phyloP scores from a whole-genome alignment of 129 eudicot species.

The Chrysanthemum makinoi region DNA sequence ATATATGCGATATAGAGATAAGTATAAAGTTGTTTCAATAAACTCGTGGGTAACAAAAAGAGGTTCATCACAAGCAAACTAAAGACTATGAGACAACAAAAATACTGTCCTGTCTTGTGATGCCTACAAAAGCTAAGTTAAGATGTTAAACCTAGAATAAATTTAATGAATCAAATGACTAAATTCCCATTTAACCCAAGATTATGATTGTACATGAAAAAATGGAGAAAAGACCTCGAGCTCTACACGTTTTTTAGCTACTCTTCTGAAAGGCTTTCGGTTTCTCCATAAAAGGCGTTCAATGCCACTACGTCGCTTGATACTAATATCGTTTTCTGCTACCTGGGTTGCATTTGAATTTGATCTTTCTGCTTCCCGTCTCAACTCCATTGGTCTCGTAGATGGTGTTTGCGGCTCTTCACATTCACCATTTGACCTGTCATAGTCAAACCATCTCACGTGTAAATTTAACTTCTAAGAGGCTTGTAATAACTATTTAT shows the following conservation, averaged over 20 bases:
- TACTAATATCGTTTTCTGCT: slow-evolving; percentile 25
- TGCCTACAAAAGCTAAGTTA: neutral
- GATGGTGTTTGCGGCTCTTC: slow-evolving; percentile 95
- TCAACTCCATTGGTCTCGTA: slow-evolving; percentile 52
- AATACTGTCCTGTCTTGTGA: neutral
- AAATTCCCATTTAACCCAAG: slow-evolving; percentile 14
- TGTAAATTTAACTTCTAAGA: neutral
- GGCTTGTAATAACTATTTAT: neutral
- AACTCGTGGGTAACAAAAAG: neutral
- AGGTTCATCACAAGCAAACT: slow-evolving; percentile 14
- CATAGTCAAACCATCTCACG: slow-evolving; percentile 20
- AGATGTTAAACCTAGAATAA: slow-evolving; percentile 23
- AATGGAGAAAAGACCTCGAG: slow-evolving; percentile 63
- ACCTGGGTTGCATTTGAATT: slow-evolving; percentile 29
- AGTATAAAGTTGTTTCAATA: neutral
- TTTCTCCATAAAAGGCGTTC: slow-evolving; percentile 75
- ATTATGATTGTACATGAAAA: slow-evolving; percentile 42
- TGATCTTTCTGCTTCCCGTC: slow-evolving; percentile 42
- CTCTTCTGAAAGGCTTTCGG: slow-evolving; percentile 84
- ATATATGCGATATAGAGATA: neutral
- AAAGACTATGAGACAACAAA: neutral
- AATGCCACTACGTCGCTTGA: slow-evolving; percentile 37
- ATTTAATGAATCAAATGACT: slow-evolving; percentile 51
- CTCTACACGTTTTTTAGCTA: slow-evolving; percentile 63
- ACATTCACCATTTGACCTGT: slow-evolving; percentile 56